Evolutionary conservation across 2,329 filamentous ascomycete species (phyloP), one percentile per base, ranked within the genome.

Genomic region (Fusarium secorum): DNA sequence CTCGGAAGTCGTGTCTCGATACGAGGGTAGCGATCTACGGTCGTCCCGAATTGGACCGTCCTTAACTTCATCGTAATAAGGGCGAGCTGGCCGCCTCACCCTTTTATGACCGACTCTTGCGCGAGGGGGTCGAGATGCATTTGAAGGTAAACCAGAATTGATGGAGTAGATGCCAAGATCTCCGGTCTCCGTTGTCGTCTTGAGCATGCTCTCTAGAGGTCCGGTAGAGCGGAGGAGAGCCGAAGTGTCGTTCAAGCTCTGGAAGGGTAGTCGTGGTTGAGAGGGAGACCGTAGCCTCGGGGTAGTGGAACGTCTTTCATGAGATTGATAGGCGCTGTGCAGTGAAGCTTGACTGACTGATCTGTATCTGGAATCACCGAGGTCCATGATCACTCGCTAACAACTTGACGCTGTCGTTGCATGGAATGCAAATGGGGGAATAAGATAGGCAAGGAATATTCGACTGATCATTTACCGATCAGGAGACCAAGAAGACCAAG

Each of bases 111-210:
- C 75, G 24, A 76, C 72, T 59, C 77, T 78, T 36, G 74, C 60
- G 22, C 77, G 78, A 64, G 77, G 70, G 17, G 70, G 67, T 11
- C 75, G 76, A 53, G 78, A 78, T 11, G 78, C 74, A 15, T 78
- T 77, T 10, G 79, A 78, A 17, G 81, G 79, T 14, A 66, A 35
- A 39, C 68, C 56, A 7, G 74, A 71, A 38, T 73, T 83, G 71
- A 89, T 87, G 55, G 86, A 88, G 76, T 90, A 90, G 53, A 87
- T 79, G 8, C 88, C 88, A 70, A 89, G 88, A 71, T 91, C 88
- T n/a, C 89, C 88, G 13, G 88, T 89, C 75, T 91, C 89, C 2
- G 88, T 90, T 3, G 87, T 90, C 7, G 86, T 90, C 79, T 87
- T 90, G 64, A 91, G 81, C 89, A 91, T 90, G 76, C 87, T 86